Evolutionary conservation across 495 filamentous ascomycete genomes (phyloP), one percentile per base, ranked within the genome.

Genomic region (Neohortaea acidophila): DNA sequence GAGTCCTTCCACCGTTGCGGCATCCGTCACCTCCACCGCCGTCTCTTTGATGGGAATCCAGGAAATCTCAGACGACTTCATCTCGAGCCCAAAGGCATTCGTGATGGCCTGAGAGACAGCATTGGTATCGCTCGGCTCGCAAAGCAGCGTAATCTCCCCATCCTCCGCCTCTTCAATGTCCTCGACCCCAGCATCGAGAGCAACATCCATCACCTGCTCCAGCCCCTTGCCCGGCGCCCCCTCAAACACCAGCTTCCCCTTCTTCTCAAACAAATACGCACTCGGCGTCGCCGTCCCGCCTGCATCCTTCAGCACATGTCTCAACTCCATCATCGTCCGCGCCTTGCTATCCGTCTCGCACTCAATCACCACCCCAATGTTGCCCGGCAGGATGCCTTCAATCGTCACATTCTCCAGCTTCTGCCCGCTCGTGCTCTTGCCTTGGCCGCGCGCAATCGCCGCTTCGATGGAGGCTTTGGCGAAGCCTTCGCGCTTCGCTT

Each of bases 361-460:
- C 49, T 83, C 84, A 43, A 93, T 69, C 10, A 99, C 73, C 11
- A 84, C 62, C 7, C 81, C 85, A 14, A 93, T 70, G 6, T 74
- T 72, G 0, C 73, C 72, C 1, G 81, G 82, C 17, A 91, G 57
- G 45, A 96, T 80, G 2, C 77, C 79, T 63, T 99, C 89, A 39
- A 93, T 64, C 0, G 71, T 80, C 12, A 93, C 41, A 23, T 59
- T 61, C 52, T 96, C 86, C 4, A 96, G 68, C 4, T 69, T 64
- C 21, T 68, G 69, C 24, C 89, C 87, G 1, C 65, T 67, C 0
- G 72, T 51, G 19, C 84, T 81, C 21, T 73, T 64, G 12, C 91
- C 91, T 53, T 93, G 85, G 5, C 89, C 91, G 18, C 84, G 73
- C 10, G 80, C 76, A 44, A 96, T 78, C 37, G 89, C 84, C 11